Evolutionary conservation across 73 alveolate species (phyloP), one percentile per base, ranked within the genome.

Genomic region (Paramecium pentaurelia): DNA sequence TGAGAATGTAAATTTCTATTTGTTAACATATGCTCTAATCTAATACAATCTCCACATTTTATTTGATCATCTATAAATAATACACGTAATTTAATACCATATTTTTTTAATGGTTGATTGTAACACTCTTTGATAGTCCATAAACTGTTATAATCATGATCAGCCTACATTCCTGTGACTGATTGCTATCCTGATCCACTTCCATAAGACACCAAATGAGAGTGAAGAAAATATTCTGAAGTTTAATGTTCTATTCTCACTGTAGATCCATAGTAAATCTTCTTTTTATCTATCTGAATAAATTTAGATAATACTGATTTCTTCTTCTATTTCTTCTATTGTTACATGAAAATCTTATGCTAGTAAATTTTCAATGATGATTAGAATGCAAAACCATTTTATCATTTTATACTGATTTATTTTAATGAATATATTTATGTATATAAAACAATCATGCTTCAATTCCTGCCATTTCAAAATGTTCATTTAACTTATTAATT

Each of bases 1-100:
- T 60, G 71, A 40, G 96, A 89, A 93, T 95, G 98, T 27, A 95
- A 73, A 75, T 95, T 95, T 68, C 68, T 88, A 20, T 37, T 60
- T 7, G 98, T 95, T 49, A 86, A 30, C 98, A 95, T 95, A 71
- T 95, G 98, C 83, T 95, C 98, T 18, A 95, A 60, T 60, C 98
- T 64, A 18, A 95, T 60, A 14, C 47, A 51, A 25, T 86, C 91
- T 32, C 98, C 98, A 58, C 98, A 95, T 27, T 84, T 80, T 27
- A 95, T 85, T 28, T 71, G 86, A 59, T 73, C 93, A 20, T 95
- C 98, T 51, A 90, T 77, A 11, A 40, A 47, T 45, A 47, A n/a
- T 32, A 80, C 58, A 80, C 44, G 44, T 49, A 45, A 22, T 54
- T 20, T 4, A 54, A 54, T 86, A 58, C 93, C 98, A 95, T 80